Conservation (phyloP, 2,329 filamentous ascomycete species). For the Ceratocystiopsis sp. region DNA sequence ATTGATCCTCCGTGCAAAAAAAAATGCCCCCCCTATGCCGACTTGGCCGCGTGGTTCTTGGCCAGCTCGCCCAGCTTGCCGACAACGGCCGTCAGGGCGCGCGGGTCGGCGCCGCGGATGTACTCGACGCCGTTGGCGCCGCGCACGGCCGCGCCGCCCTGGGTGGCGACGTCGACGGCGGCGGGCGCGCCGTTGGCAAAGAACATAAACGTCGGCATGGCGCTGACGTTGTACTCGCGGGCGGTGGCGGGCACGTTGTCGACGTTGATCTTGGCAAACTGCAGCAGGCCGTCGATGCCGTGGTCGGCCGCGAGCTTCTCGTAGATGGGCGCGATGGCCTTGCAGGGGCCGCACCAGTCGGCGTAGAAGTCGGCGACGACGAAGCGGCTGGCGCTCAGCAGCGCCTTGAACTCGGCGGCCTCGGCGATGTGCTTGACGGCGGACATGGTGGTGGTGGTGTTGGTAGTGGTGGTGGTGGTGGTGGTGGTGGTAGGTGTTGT, state of each 20-base stretch:
- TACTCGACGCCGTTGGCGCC: constrained; percentile 4
- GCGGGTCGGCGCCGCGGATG: constrained; percentile 14
- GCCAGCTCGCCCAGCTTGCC: constrained; percentile 10
- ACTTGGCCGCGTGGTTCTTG: constrained; percentile 3
- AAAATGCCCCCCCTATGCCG: too few species aligned
- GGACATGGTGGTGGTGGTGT: constrained; percentile 3
- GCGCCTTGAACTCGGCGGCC: constrained; percentile 29
- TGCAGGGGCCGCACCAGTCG: constrained; percentile 45
- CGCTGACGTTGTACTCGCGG: constrained; percentile 29
- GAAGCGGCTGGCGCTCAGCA: constrained; percentile 29
- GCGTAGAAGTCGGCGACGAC: constrained; percentile 42
- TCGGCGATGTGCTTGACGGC: constrained; percentile 22
- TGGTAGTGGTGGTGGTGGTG: constrained; percentile 2
- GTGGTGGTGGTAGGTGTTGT: not conserved
- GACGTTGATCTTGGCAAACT: constrained; percentile 43
- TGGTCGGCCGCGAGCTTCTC: constrained; percentile 26
- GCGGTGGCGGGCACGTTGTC: constrained; percentile 35
- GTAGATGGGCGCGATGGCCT: constrained; percentile 39
- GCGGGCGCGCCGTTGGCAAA: constrained; percentile 36
- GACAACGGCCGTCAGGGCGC: constrained; percentile 8
- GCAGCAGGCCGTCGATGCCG: constrained; percentile 23
- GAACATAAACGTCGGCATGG: constrained; percentile 44
- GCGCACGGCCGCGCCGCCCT: constrained; percentile 1
- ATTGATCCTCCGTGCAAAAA: not conserved
- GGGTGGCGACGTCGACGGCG: constrained; percentile 13